Evolutionary conservation across 2,329 filamentous ascomycete species (phyloP), one percentile per base, ranked within the genome.

Genomic region (Ceratocystis colombiana): DNA sequence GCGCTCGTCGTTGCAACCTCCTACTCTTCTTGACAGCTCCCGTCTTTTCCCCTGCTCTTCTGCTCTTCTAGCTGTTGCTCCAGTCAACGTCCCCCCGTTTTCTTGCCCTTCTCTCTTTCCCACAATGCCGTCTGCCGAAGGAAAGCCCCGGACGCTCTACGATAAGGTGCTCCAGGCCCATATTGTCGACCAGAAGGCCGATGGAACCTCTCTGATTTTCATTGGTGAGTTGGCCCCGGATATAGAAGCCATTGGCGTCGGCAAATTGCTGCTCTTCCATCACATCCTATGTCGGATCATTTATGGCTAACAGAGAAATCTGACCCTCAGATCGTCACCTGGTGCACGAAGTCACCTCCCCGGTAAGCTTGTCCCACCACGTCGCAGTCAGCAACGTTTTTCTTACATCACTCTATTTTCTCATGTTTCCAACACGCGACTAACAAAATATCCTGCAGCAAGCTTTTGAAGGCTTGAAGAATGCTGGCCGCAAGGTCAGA

Each of bases 301-400:
- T 22, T 25, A 25, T 28, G 33, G 62, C 50, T 41, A 30, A 44
- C 48, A 6, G 30, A 12, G 7, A 17, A 33, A 37, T 37, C 20
- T 64, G 22, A 67, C 61, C 5, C 22, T 22, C 20, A 92, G 90
- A 96, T 78, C 85, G 94, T 76, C 94, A 99, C 81, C 83, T 99
- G 69, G 92, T 97, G 69, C 94, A 99, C 76, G 94, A 99, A 81
- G 94, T 99, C 75, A 99, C 94, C 72, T 96, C 93, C 72, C 94
- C 94, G 70, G 88, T 91, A 83, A 74, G 87, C 77, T 69, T 64
- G 64, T 62, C 22, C 65, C 61, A 20, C 48, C 12, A 25, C n/a
- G 7, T 37, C 12, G 17, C 30, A 41, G 37, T 4, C 2, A 41
- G 46, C 46, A 5, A 25, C 7, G 33, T 30, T 17, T 20, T 22